Base-by-base conservation (phyloP, 2,329 filamentous ascomycete genomes). In the Emydomyces testavorans region DNA sequence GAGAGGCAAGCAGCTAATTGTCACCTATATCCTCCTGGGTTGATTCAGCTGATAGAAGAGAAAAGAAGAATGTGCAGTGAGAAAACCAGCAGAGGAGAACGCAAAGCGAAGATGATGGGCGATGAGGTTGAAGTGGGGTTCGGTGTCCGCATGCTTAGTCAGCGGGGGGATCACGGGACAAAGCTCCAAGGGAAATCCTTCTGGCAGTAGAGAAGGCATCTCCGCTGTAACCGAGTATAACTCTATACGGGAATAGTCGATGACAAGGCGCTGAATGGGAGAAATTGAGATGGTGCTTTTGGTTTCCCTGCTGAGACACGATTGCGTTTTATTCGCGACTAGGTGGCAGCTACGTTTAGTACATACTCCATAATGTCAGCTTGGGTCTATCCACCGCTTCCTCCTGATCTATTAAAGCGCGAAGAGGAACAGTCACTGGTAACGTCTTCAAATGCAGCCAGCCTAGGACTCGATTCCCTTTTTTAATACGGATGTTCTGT, bases 351-450 rank as follows among this genome's bases (percentile, higher is more conserved):
- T 11, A 8, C 11, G 13, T 20, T 18, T 41, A 8, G 24, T 7
- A 20, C 10, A 20, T 34, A 4, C 18, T 34, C 6, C 28, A 34
- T 7, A 26, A 81, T 82, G 78, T 77, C 78, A 15, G 76, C 77
- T 36, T 73, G 75, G 61, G 71, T 78, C 46, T 81, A 78, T 67
- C 78, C 78, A 50, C 71, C 75, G 46, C 70, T 79, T 32, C 62
- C 73, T 16, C 63, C 69, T 26, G 68, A 71, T 43, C 65, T 72
- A 53, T 66, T 80, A 46, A 65, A 66, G 51, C 63, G 63, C 52
- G 74, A 76, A 58, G 74, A 77, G 58, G 70, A 75, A 49, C 65
- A 64, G 35, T 72, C 75, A 31, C 63, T 76, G 64, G 74, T 75
- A 65, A 32, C 24, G 16, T 21, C 24, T 20, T 10, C 29, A 28